These are phyloP conservation scores for Solanum chilense DNA, from an alignment of 257 asterid genomes.

Conservation along the genomic window DNA sequence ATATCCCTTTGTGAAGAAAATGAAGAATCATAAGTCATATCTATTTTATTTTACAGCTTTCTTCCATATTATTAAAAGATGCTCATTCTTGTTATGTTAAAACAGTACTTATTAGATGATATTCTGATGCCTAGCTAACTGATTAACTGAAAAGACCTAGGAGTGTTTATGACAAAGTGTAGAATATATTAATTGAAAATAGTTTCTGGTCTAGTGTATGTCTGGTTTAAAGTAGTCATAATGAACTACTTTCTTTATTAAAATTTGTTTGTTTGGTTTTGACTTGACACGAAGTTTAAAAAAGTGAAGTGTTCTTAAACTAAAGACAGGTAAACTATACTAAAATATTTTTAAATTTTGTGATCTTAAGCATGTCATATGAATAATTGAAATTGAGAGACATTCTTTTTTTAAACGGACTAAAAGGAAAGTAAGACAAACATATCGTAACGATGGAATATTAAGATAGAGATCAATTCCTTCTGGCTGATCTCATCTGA, in stretches of 20 bases:
- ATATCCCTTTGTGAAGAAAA: background rate
- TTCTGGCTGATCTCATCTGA: conserved; percentile 1
- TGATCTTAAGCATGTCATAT: background rate
- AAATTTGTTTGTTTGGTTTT: background rate
- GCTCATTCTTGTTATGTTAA: background rate
- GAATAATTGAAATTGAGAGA: background rate
- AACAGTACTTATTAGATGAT: background rate
- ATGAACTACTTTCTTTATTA: background rate
- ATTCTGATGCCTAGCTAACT: background rate
- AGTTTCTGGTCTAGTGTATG: background rate
- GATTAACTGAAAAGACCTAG: background rate
- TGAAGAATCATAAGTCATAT: background rate
- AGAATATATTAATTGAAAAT: background rate
- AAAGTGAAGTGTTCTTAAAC: background rate
- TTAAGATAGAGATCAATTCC: background rate
- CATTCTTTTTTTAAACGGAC: background rate
- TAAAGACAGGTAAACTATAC: background rate
- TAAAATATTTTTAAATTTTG: background rate
- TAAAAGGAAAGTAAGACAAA: background rate
- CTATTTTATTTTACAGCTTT: background rate
- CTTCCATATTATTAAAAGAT: background rate
- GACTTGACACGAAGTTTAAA: background rate
- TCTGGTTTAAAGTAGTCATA: background rate
- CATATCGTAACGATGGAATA: background rate
- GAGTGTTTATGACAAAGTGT: background rate